phyloP scores from a whole-genome alignment of 345 rosid genomes.

The Lagerstroemia speciosa region DNA sequence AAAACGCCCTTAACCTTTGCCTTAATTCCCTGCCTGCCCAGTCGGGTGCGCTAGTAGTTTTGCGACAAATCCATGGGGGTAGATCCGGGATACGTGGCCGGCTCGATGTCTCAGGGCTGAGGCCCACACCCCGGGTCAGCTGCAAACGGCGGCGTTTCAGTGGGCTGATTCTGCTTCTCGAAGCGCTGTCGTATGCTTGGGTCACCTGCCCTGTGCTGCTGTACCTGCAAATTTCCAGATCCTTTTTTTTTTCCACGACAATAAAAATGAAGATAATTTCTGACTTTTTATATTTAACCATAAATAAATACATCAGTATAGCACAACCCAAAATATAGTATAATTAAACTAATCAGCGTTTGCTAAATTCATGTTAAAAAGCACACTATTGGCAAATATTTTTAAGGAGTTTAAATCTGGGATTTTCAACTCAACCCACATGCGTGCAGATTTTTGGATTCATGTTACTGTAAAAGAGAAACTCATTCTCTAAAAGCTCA shows the following conservation, averaged over 20 bases:
- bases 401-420: no score
- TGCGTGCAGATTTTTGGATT: no score
- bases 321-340: no score
- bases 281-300: no score
- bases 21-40: neutral
- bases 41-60: neutral
- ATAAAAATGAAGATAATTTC: neutral
- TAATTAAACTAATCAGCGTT: no score
- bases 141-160: neutral
- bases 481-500: no score
- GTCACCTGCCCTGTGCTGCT: neutral
- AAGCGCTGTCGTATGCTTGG: neutral
- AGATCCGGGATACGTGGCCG: neutral
- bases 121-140: neutral
- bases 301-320: no score
- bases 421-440: no score
- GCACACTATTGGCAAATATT: no score
- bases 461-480: no score
- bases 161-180: neutral
- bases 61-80: neutral
- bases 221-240: neutral
- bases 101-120: neutral
- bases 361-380: no score
- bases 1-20: neutral
- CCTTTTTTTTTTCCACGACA: no score